phyloP scores from a whole-genome alignment of 23 red algal genomes.

The Gracilaria domingensis region DNA sequence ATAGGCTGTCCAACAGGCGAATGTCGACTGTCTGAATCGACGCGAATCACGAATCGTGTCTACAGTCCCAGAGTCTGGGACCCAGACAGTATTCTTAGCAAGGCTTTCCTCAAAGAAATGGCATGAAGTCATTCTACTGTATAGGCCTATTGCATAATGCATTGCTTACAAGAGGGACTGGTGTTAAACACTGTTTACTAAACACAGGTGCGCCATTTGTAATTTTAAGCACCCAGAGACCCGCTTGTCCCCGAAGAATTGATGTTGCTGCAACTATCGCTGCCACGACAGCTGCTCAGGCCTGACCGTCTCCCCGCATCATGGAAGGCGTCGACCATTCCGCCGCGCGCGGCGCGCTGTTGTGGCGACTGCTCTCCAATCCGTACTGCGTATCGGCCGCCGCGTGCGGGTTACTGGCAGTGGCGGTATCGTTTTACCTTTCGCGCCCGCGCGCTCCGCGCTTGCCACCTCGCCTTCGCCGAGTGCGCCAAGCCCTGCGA shows the following conservation, averaged over 20 bases:
- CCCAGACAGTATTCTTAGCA: no score
- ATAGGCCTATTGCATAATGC: no score
- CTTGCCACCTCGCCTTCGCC: conserved; percentile 14
- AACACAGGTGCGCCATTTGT: no score
- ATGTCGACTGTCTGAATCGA: no score
- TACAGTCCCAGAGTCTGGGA: no score
- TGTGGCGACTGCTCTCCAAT: conserved; percentile 21
- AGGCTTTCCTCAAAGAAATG: no score
- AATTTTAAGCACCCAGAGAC: neutral
- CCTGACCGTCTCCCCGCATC: neutral
- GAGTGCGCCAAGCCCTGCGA: neutral
- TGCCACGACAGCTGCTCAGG: neutral
- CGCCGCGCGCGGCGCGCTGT: conserved; percentile 10
- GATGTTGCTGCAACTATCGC: neutral
- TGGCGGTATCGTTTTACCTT: conserved; percentile 18
- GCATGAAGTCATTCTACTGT: no score
- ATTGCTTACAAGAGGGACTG: no score
- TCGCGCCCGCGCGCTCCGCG: conserved; percentile 18
- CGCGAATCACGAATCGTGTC: no score
- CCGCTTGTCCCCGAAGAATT: no score
- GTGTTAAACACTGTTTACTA: no score
- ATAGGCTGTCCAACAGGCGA: no score
- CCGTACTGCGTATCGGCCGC: conserved; percentile 31
- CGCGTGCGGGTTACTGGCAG: conserved; percentile 17
- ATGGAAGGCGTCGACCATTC: conserved; percentile 4